Percentiles rank a stretch among this genome's conserved stretches.
phyloP scores from a whole-genome alignment of 192 early-diverging fungal species.

The Gamsiella multidivaricata region DNA sequence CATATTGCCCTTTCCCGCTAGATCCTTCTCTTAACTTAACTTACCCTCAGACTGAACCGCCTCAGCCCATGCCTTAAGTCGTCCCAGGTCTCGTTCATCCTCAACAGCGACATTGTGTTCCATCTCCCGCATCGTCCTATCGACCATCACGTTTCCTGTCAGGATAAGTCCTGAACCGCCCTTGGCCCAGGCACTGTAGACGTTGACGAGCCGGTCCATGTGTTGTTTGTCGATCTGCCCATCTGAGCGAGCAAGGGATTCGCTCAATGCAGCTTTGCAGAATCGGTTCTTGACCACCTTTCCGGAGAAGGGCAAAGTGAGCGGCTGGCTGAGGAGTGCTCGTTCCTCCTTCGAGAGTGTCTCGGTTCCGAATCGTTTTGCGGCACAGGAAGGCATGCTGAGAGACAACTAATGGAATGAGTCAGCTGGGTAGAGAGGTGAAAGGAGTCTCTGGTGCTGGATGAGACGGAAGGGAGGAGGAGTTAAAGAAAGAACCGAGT shows the following conservation, averaged over 20 bases:
- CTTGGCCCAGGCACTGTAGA: conserved; percentile 13
- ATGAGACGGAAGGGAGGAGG: background rate
- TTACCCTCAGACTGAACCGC: conserved; percentile 25
- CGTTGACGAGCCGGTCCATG: background rate
- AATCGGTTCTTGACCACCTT: conserved; percentile 35
- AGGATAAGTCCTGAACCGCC: conserved; percentile 26
- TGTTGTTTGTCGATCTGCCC: conserved; percentile 17
- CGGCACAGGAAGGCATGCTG: no score
- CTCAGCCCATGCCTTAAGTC: conserved; percentile 9
- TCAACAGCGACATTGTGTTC: conserved; percentile 13
- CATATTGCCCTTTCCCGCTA: background rate
- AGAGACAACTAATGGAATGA: no score
- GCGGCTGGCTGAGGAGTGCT: conserved; percentile 4
- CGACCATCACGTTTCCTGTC: conserved; percentile 29
- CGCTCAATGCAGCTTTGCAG: conserved; percentile 13
- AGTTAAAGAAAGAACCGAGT: background rate
- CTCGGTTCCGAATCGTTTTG: background rate
- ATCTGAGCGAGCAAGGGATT: conserved; percentile 7
- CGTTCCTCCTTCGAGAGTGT: background rate
- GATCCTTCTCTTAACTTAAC: background rate
- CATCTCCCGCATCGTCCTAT: conserved; percentile 8
- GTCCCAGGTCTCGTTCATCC: conserved; percentile 14
- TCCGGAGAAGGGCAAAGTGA: conserved; percentile 22
- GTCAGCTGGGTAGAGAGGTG: background rate
- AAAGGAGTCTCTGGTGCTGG: background rate